Base-by-base conservation (phyloP, 768 basidiomycete genomes). In the Macrolepiota fuliginosa region DNA sequence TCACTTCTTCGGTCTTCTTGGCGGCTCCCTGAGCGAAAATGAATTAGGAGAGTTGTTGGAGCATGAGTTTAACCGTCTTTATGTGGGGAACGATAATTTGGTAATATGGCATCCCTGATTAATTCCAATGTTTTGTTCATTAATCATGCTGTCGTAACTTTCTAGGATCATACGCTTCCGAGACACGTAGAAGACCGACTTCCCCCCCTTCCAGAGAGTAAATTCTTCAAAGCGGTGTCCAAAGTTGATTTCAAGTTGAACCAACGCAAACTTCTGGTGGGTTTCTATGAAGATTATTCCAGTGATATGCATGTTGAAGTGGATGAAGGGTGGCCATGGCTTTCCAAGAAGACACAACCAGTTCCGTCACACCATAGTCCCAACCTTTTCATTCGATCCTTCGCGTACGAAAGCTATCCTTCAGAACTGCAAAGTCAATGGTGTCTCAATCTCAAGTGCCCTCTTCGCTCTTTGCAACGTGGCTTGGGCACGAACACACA, bases 391-490 rank as follows among this genome's bases (percentile, higher is more conserved):
- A 1, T 85, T 87, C 68, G 78, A 83, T 40, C 66, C 74, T 36
- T 76, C 77, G 17, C 78, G 77, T 32, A 92, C 92, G 1, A 86
- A 82, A 65, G 69, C 69, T 13, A 88, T 91, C 50, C 75, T 94
- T 52, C 83, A 80, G 65, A 81, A 79, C 60, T 93, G 92, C 78
- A 93, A 93, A 72, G 67, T 76, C 1, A 76, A 85, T 45, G 86
- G 85, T 0, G 88, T 91, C 7, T 91, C 90, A 7, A 88, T 93
- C 64, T 87, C 90, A 0, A 85, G 84, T 62, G 87, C 87, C 24
- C 73, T 91, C 45, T 93, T 93, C 69, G 88, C 90, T 2, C 73
- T 92, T 11, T 88, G 87, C 70, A 90, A 89, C 68, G 70, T 91
- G 40, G 91, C 89, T 4, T 92, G 90, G 90, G 81, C 83, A 3